Base-by-base conservation (phyloP, 164 flowering plant species). In the Liriodendron chinense region DNA sequence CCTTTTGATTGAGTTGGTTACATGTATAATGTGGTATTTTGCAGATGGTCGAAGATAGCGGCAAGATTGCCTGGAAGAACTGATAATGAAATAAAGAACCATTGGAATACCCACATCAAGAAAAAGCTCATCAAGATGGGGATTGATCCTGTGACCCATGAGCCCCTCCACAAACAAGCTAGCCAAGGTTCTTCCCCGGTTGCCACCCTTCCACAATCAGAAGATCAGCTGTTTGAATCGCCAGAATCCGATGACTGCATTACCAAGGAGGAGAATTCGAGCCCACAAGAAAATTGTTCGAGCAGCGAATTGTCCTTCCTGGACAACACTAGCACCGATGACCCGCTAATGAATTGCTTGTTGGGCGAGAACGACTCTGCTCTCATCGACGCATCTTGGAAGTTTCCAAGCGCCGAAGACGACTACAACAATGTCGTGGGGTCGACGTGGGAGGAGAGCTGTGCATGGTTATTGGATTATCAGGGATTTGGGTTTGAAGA, bases 51-150 rank as follows among this genome's bases (percentile, higher is more conserved):
- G 20, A 90, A 91, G 77, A 93, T 93, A 71, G 98, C 98, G 0
- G 85, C 90, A 1, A 84, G 87, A 68, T 78, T 93, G 75, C 98
- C 96, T 0, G 98, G 98, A 78, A 86, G 98, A 73, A 93, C 97
- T 0, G 97, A 93, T 73, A 93, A 93, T 56, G 97, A 93, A 76
- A 93, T 93, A 14, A 93, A 93, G 86, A 93, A 93, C 76, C 96
- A 91, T 22, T 93, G 98, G 98, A 93, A 93, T 79, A 93, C 98
- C 26, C 96, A 93, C 72, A 90, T 91, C 79, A 93, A 93, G 92
- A 93, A 91, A 69, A 91, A 90, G 84, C 96, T 93, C 59, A 69
- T 85, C 6, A 92, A 88, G 83, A 89, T 87, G 92, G 98, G 98
- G 12, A 92, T 94, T 63, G 94, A 94, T 78, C 98, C 98, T 0